phyloP scores from a whole-genome alignment of 768 basidiomycete species.

The Cyclocybe aegerita region DNA sequence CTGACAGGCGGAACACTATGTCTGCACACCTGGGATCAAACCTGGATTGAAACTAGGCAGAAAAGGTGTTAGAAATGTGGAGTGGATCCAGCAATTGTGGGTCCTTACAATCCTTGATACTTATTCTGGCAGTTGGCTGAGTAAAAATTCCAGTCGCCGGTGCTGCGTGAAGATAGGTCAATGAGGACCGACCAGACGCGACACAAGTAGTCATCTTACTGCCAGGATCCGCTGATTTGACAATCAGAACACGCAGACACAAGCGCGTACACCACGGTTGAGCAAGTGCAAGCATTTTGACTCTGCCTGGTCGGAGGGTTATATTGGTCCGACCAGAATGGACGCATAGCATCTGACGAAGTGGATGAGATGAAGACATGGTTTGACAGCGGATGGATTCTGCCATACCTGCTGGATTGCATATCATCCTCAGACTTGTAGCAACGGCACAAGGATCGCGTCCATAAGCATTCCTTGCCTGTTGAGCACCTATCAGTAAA shows the following conservation, averaged over 20 bases:
- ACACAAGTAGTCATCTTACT: slow-evolving; percentile 1
- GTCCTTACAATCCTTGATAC: too few relatives aligned
- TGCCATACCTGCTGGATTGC: slow-evolving; percentile 5
- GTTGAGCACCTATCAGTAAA: not conserved
- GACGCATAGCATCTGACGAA: not conserved
- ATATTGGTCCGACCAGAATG: slow-evolving; percentile 7
- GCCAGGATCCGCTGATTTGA: slow-evolving; percentile 11
- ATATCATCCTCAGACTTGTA: slow-evolving; percentile 4
- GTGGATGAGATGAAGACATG: not conserved
- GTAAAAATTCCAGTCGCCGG: too few relatives aligned
- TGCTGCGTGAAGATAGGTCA: not conserved
- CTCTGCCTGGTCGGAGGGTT: slow-evolving; percentile 16
- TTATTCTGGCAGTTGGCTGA: too few relatives aligned
- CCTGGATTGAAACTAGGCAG: not conserved
- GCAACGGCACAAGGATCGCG: slow-evolving; percentile 15
- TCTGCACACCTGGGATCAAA: not conserved
- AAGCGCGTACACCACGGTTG: slow-evolving; percentile 30
- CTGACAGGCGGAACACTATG: not conserved
- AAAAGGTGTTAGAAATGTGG: too few relatives aligned
- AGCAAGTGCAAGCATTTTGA: slow-evolving; percentile 28
- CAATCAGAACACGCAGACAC: slow-evolving; percentile 33
- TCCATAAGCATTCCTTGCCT: slow-evolving; percentile 11
- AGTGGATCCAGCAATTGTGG: too few relatives aligned
- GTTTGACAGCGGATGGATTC: not conserved
- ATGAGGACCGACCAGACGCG: not conserved